A percentile compares a stretch with the other conserved stretches of the same genome.
Evolutionary conservation across 352 stramenopile genomes (phyloP).

Genomic region (Phytophthora cryptogea): DNA sequence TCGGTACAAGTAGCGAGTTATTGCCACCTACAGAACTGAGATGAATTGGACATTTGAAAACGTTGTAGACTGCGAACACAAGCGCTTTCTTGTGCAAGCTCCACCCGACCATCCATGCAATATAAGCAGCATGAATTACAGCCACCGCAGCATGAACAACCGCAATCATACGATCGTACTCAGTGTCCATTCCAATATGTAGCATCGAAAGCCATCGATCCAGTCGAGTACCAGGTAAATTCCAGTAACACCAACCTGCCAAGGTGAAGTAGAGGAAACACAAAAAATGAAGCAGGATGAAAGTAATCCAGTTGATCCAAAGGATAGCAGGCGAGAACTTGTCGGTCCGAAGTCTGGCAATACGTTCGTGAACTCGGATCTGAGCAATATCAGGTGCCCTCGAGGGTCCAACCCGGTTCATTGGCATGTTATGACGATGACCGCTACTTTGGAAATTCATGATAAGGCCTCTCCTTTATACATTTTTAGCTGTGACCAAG

Average conservation of each 20-base stretch:
- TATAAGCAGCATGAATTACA: constrained; percentile 22
- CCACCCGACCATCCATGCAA: constrained; percentile 33
- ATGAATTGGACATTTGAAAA: constrained; percentile 11
- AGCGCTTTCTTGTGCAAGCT: constrained; percentile 19
- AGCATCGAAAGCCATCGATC: constrained; percentile 33
- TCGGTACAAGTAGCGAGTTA: not conserved
- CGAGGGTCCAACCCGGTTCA: constrained; percentile 3
- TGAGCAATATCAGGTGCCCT: constrained; percentile 12
- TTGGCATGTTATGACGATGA: constrained; percentile 7
- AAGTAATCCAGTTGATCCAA: constrained; percentile 19
- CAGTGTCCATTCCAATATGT: constrained; percentile 29
- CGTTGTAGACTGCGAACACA: constrained; percentile 33
- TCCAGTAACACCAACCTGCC: constrained; percentile 29
- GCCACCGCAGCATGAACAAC: constrained; percentile 17
- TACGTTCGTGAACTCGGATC: constrained; percentile 11
- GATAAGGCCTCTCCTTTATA: not conserved
- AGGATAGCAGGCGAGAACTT: constrained; percentile 23
- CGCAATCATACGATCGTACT: constrained; percentile 20
- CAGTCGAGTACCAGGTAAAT: constrained; percentile 30
- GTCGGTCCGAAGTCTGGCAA: constrained; percentile 13
- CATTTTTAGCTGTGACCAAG: constrained; percentile 5
- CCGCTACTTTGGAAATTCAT: not conserved
- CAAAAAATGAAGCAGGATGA: constrained; percentile 28
- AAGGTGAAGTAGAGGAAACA: constrained; percentile 35
- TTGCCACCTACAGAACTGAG: not conserved